Evolutionary conservation across 305 asterid species (phyloP).

Genomic region (Caryopteris hybrid): DNA sequence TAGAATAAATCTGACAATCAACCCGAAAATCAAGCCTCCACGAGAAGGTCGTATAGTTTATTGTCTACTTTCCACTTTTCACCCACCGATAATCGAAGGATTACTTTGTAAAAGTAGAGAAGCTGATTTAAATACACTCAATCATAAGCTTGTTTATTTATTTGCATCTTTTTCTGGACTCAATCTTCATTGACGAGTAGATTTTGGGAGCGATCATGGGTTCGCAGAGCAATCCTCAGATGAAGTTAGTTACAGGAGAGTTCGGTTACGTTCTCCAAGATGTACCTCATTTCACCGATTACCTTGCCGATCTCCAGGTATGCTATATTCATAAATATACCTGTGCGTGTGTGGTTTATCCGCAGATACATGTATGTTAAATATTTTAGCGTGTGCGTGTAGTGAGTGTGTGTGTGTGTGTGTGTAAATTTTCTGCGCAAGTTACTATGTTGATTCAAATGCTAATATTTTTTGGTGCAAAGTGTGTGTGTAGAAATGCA

Average conservation of each 20-base stretch:
- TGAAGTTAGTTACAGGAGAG: slow-evolving; percentile 66
- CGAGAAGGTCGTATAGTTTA: background rate
- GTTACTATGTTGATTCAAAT: background rate
- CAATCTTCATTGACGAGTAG: background rate
- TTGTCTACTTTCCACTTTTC: background rate
- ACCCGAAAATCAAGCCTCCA: slow-evolving; percentile 13
- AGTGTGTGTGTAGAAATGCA: background rate
- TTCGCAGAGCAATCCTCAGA: slow-evolving; percentile 33
- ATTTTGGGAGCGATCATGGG: slow-evolving; percentile 30
- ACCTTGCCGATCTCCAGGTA: slow-evolving; percentile 70
- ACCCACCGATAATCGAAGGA: background rate
- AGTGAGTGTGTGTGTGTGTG: background rate
- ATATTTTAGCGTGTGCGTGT: background rate
- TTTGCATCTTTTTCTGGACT: background rate
- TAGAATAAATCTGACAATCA: background rate
- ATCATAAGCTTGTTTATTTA: background rate
- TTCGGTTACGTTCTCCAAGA: slow-evolving; percentile 75
- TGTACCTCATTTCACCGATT: slow-evolving; percentile 80
- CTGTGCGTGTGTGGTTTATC: background rate
- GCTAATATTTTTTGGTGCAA: background rate
- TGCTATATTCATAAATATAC: background rate
- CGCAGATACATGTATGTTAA: background rate
- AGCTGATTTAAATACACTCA: background rate
- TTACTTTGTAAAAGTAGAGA: background rate
- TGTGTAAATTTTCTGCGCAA: background rate